Conservation (phyloP, 495 filamentous ascomycete species). For the Penicillium antarcticum region DNA sequence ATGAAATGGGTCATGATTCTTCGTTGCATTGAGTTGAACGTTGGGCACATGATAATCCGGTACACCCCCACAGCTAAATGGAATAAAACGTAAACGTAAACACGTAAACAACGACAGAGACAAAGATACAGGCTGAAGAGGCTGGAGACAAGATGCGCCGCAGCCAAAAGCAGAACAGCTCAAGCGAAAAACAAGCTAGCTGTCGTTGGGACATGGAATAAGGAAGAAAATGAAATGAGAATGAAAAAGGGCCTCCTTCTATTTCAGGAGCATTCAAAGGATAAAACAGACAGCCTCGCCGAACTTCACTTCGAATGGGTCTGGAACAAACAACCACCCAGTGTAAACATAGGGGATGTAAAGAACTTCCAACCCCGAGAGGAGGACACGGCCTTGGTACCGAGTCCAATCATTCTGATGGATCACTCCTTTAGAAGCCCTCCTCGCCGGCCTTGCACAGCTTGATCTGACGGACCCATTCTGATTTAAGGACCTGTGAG, state of each 20-base stretch:
- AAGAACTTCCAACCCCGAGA: conserved; percentile 1
- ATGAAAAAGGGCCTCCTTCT: conserved; percentile 31
- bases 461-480: conserved; percentile 97
- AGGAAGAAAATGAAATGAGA: conserved; percentile 13
- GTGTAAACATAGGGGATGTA: conserved; percentile 16
- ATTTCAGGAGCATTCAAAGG: conserved; percentile 25
- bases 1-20: conserved; percentile 38
- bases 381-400: conserved; percentile 2
- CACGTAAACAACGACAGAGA: conserved; percentile 19
- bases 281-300: conserved; percentile 11
- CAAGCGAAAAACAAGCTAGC: neutral
- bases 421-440: conserved; percentile 55
- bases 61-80: no score
- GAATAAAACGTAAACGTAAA: conserved; percentile 3
- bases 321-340: conserved; percentile 29
- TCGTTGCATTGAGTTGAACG: conserved; percentile 41
- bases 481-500: conserved; percentile 93
- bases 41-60: conserved; percentile 35
- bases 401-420: neutral
- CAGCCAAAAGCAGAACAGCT: conserved; percentile 6
- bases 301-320: conserved; percentile 18
- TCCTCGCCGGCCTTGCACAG: conserved; percentile 94
- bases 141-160: conserved; percentile 6
- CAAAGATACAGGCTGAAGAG: conserved; percentile 8
- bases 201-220: neutral